Base-by-base conservation (phyloP, 139 green algal species). In the Chlorella sp. region DNA sequence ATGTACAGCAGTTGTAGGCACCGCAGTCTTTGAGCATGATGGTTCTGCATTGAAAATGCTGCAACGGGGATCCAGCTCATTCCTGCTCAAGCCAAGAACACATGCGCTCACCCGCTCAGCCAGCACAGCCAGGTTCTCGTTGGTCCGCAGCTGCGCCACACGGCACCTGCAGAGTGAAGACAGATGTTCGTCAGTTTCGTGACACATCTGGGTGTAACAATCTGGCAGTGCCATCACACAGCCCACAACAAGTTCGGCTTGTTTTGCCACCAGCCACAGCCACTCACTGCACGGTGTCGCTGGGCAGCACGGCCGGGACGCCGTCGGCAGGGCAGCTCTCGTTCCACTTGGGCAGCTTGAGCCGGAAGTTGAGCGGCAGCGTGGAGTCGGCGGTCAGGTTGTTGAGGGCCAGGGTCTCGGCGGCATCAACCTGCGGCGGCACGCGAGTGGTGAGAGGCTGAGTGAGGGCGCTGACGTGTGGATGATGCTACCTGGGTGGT, bases 281-380 rank as follows among this genome's bases (percentile, higher is more conserved):
- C 28, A 11, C 77, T 83, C 77, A 83, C 77, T 44, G 34, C 38
- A 83, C 77, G 2, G 77, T 83, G 77, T 83, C 77, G 32, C 60
- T 30, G 30, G 77, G 77, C 77, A 83, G 77, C 60, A 44, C 58
- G 17, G 77, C 77, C 11, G 60, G 77, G 51, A 83, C 56, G 60
- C 77, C 77, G 30, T 83, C 77, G 2, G 64, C 54, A 13, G 77
- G 60, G 60, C 77, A 83, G 40, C 34, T 62, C 36, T 72, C 60
- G 40, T 83, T 83, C 77, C 77, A 83, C 77, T 73, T 73, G 58
- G 77, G 77, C 60, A 83, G 77, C 77, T 68, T 73, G 32, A 83
- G 54, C n/a, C 44, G 58, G 77, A 60, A 83, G 77, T 73, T 73
- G 40, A 68, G 58, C 36, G 65, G 77, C 13, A 83, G 64, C 8